A percentile compares a stretch with the other conserved stretches of the same genome.
Conservation (phyloP, 805 yeast genomes). For the Starmerella vaccinii region DNA sequence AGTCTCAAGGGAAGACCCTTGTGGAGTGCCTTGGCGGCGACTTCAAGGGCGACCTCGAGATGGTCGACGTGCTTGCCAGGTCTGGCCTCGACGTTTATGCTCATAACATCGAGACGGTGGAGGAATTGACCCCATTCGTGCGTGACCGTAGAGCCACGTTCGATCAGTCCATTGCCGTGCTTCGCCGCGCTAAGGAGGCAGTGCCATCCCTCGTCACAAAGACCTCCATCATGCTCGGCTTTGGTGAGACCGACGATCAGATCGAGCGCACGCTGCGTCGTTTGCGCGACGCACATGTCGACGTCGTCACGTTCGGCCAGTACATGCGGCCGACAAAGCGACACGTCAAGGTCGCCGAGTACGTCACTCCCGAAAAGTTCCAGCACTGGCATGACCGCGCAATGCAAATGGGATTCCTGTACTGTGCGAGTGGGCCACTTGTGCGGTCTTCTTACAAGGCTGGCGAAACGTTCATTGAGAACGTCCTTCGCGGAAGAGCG, state of each 20-base stretch:
- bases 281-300: slow-evolving; percentile 66
- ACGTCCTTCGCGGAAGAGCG: slow-evolving; percentile 44
- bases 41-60: slow-evolving; percentile 77
- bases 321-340: slow-evolving; percentile 98
- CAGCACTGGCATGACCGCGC: slow-evolving; percentile 88
- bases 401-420: slow-evolving; percentile 75
- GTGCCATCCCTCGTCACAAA: slow-evolving; percentile 74
- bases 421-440: slow-evolving; percentile 95
- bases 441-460: slow-evolving; percentile 97
- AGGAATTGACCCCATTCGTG: slow-evolving; percentile 83
- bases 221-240: slow-evolving; percentile 91
- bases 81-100: slow-evolving; percentile 95
- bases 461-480: slow-evolving; percentile 94
- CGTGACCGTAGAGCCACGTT: slow-evolving; percentile 96
- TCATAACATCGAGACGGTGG: slow-evolving; percentile 94
- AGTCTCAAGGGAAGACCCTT: slow-evolving; percentile 73
- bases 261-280: slow-evolving; percentile 63
- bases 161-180: slow-evolving; percentile 71
- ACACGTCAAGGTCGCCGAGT: slow-evolving; percentile 96
- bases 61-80: slow-evolving; percentile 67
- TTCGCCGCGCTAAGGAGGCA: slow-evolving; percentile 67
- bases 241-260: slow-evolving; percentile 94
- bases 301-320: slow-evolving; percentile 96
- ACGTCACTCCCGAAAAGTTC: slow-evolving; percentile 86
- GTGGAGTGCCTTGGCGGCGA: slow-evolving; percentile 95